Evolutionary conservation across 1,139 yeast species (phyloP), one percentile per base, ranked within the genome.

Genomic region (Lodderomyces margitis): DNA sequence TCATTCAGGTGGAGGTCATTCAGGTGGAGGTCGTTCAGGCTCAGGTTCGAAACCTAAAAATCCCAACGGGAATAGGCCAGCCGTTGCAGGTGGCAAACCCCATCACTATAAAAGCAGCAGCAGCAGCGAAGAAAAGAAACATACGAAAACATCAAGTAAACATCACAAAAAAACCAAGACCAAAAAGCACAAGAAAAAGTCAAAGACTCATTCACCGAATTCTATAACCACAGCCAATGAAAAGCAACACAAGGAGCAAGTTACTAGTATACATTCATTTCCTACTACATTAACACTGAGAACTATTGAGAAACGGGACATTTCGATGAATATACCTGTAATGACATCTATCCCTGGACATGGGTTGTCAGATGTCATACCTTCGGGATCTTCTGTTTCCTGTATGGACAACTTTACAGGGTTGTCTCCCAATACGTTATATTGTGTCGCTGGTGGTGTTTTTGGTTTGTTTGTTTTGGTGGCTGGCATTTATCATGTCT

Each of bases 71-170:
- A 15, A 4, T 7, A 17, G 32, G 3, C 32, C 32, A n/a, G 10
- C 16, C 7, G 30, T 9, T n/a, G 32, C 19, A 14, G 15, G 15
- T 28, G 32, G 32, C 10, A 7, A 15, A 3, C 19, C 19, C 10
- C 32, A 28, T 28, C 32, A 28, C 32, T 15, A 19, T 15, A 28
- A 19, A 7, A 28, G 32, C 16, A 28, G 32, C 32, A 28, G 32
- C 12, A 28, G 15, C 31, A 27, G 17, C 31, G 15, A 25, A 10
- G 16, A 25, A n/a, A 25, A 28, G 19, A 28, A 28, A 11, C 32
- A 28, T 12, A 28, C 15, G 19, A 28, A 28, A 12, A 28, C 32
- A 14, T n/a, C 14, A 15, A 15, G 19, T 6, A 28, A 28, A 15
- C 5, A 27, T 12, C 14, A 15, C n/a, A 14, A 28, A 5, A 28